Evolutionary conservation across 2,329 filamentous ascomycete species (phyloP), one percentile per base, ranked within the genome.

Genomic region (Xylogone sp.): DNA sequence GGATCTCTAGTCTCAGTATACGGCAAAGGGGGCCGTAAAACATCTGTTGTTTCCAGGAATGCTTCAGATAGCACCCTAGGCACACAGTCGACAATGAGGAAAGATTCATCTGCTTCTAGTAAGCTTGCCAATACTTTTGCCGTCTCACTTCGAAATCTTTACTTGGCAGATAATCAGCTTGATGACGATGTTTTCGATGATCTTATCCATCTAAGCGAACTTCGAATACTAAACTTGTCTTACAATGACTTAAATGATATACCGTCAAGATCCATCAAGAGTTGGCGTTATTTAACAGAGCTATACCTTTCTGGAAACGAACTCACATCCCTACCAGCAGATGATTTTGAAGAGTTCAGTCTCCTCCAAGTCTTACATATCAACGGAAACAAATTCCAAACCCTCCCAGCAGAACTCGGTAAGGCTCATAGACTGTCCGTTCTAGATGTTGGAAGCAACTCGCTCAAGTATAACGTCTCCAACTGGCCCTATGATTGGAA

Each of bases 401-500:
- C 96, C 29, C 77, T 99, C 19, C 94, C 94, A 2, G 94, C 94
- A 8, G 94, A 99, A 66, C 86, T 99, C 46, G 95, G 91, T 55
- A 90, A 96, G 68, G 90, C 96, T 43, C 89, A 91, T 71, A 94
- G 94, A 69, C 80, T 99, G 21, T 86, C 91, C 4, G 87, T 97
- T 46, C 77, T 99, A 47, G 94, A 99, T 70, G 95, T 95, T 56
- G 93, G 92, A 54, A 97, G 89, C 76, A 99, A 99, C 66, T 85
- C 83, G 20, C 76, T 99, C 52, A 99, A 97, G 70, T 99, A 99
- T 79, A 99, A 99, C 67, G 95, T 99, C 45, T 94, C 91, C 24
- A 99, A 99, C 65, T 96, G 96, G 78, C 94, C 93, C 0, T 99
- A 99, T 66, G 94, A 99, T 67, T 99, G 94, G 94, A 99, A 99